Evolutionary conservation across 306 rosid species (phyloP), one percentile per base, ranked within the genome.

Genomic region (Vicia villosa): DNA sequence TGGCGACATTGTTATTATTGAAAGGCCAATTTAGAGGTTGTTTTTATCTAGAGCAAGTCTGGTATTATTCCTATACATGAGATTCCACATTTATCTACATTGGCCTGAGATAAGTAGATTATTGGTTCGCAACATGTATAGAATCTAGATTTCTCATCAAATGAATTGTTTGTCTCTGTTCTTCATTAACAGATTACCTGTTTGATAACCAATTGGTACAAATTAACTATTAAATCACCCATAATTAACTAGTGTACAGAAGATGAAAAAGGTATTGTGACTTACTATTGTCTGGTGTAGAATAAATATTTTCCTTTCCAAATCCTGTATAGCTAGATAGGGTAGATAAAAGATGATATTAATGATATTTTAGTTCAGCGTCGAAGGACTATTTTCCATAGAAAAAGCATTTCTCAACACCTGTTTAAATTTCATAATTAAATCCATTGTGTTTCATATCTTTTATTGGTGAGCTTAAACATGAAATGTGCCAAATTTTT

Each of bases 371-470:
- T 26, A 62, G 51, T 20, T 63, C 51, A 63, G 50, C 32, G 22
- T 17, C 3, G 7, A 40, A 40, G 51, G 12, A 63, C 3, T 12
- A 20, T 40, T 40, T 12, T 21, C 34, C 34, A 40, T 63, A 63
- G 38, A 63, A 40, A 40, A 17, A 40, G 0, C 36, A 19, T 40
- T 40, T 63, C 49, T 37, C 41, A 20, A 41, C 68, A 63, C 51
- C 36, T 1, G 22, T 20, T 38, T 43, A 64, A 19, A 43, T 50
- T 10, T 47, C 15, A 68, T 34, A 61, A 30, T 22, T 68, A 62
- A 62, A 61, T 61, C 8, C 19, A 15, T 49, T 49, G 54, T 47
- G 11, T 75, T 68, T 50, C 68, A 19, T 40, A 61, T 76, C 7
- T 30, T n/a, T n/a, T n/a, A n/a, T n/a, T n/a, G n/a, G n/a, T n/a